phyloP scores from a whole-genome alignment of 306 rosid genomes.

The Cucumis melo region DNA sequence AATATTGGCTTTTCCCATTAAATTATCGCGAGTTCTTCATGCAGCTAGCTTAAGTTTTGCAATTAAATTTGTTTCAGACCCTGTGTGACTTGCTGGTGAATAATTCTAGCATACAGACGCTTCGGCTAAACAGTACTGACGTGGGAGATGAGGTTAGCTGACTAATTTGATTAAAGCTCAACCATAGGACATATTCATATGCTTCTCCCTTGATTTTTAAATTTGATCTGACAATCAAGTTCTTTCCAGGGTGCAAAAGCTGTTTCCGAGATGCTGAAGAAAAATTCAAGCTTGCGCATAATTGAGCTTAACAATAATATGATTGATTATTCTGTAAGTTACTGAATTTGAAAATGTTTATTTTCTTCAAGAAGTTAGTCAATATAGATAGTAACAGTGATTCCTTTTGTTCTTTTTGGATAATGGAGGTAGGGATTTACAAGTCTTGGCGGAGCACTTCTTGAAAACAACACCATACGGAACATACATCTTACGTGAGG shows the following conservation, averaged over 20 bases:
- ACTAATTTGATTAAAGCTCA: constrained; percentile 5
- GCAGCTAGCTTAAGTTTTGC: constrained; percentile 2
- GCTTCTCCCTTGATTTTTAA: neutral
- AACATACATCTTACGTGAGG: constrained; percentile 73
- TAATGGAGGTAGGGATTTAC: constrained; percentile 87
- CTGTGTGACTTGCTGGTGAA: constrained; percentile 57
- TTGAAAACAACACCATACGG: constrained; percentile 59
- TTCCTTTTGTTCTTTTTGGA: constrained; percentile 21
- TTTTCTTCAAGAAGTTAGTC: neutral
- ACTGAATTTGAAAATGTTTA: constrained; percentile 10
- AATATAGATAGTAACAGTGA: constrained; percentile 5
- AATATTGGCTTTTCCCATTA: neutral
- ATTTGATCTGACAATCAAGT: neutral
- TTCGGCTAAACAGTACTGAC: constrained; percentile 82
- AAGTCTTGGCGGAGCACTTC: constrained; percentile 89
- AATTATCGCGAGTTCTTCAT: neutral
- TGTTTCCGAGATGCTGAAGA: constrained; percentile 80
- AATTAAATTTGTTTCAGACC: constrained; percentile 42
- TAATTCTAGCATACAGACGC: constrained; percentile 70
- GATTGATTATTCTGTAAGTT: constrained; percentile 89
- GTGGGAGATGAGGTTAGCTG: constrained; percentile 89
- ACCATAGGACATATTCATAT: neutral
- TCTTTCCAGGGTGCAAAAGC: constrained; percentile 79
- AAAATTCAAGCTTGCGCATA: constrained; percentile 58
- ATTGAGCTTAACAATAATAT: constrained; percentile 86